These are phyloP conservation scores for Alternaria hordeiaustralica DNA, from an alignment of 2,329 filamentous ascomycete species.

Conservation along the genomic window DNA sequence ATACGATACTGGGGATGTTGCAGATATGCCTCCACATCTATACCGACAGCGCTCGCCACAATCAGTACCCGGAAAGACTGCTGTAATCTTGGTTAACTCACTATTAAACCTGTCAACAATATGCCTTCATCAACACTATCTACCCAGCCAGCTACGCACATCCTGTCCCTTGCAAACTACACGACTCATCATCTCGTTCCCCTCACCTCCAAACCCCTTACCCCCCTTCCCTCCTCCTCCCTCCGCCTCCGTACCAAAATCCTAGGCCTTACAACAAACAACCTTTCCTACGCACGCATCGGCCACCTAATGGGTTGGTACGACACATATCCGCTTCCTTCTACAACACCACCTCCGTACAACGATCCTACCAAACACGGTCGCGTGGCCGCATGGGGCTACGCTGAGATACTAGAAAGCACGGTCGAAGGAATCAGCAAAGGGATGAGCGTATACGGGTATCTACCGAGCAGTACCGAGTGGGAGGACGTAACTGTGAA, in stretches of 20 bases:
- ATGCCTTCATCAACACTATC: background rate
- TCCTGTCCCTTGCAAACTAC: constrained; percentile 27
- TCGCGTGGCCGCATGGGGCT: constrained; percentile 59
- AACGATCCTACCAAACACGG: constrained; percentile 52
- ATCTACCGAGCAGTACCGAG: constrained; percentile 52
- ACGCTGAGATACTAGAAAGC: constrained; percentile 53
- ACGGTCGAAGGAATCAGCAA: constrained; percentile 43
- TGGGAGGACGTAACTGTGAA: constrained; percentile 50
- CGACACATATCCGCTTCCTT: constrained; percentile 54
- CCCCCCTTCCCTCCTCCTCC: constrained; percentile 24
- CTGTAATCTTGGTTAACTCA: background rate
- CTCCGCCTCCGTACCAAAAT: constrained; percentile 27
- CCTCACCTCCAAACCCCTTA: constrained; percentile 1
- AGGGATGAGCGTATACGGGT: constrained; percentile 53
- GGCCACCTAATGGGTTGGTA: constrained; percentile 48
- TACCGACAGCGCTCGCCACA: background rate
- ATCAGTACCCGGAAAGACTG: background rate
- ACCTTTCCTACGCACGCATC: constrained; percentile 26
- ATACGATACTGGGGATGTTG: background rate
- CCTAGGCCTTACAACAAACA: constrained; percentile 34
- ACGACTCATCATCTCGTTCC: constrained; percentile 27
- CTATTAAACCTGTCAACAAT: background rate
- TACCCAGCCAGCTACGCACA: constrained; percentile 10
- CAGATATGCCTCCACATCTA: background rate
- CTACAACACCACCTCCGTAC: constrained; percentile 44